Conservation (phyloP, 2,329 filamentous ascomycete genomes). For the Nothophaeocryptopus gaeumannii region DNA sequence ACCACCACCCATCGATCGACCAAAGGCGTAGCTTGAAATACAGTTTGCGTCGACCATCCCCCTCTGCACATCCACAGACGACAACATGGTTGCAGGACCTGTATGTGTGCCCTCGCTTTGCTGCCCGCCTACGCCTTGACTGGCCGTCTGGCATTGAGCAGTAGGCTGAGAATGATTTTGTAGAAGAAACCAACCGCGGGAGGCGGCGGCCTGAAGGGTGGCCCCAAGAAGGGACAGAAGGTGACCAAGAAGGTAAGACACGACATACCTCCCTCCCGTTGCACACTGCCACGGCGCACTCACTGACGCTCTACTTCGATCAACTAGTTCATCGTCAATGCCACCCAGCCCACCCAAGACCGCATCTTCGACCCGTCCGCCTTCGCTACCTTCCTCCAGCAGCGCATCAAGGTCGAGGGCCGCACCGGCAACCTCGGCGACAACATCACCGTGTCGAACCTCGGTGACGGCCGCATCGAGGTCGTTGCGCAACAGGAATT, state of each 20-base stretch:
- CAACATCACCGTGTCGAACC: constrained; percentile 81
- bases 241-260: constrained; percentile 75
- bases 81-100: constrained; percentile 79
- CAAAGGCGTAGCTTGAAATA: too few species aligned
- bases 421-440: constrained; percentile 98
- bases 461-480: constrained; percentile 96
- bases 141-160: constrained; percentile 55
- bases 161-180: constrained; percentile 68
- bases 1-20: too few species aligned
- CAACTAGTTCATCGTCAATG: constrained; percentile 94
- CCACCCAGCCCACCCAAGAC: constrained; percentile 94
- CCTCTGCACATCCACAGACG: constrained; percentile 31
- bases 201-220: constrained; percentile 45
- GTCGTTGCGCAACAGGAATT: constrained; percentile 96
- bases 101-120: constrained; percentile 92
- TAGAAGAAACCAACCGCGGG: constrained; percentile 56
- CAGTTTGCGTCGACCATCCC: too few species aligned
- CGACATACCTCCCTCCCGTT: not conserved
- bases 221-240: constrained; percentile 59
- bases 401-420: constrained; percentile 99
- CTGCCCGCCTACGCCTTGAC: constrained; percentile 68
- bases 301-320: constrained; percentile 4
- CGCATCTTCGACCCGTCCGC: constrained; percentile 99
- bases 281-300: not conserved
- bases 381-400: constrained; percentile 99